Base-by-base conservation (phyloP, 306 rosid species). In the Cicer bijugum region DNA sequence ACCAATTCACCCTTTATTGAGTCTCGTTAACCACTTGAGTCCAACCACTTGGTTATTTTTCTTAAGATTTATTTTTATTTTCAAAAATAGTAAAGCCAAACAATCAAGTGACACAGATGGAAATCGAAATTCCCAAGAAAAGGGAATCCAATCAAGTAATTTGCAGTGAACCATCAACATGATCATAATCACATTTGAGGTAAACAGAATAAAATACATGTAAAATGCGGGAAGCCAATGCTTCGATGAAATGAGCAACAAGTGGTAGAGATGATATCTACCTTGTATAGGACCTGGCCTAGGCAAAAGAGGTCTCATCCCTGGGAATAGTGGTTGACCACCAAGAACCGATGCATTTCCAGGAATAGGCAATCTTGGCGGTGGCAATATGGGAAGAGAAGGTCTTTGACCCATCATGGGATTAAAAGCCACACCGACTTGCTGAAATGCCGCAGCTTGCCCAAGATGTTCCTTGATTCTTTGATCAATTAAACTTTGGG, bases 391-490 rank as follows among this genome's bases (percentile, higher is more conserved):
- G 46, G 97, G 96, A 52, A 92, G 92, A 71, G 89, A 80, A 59
- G 83, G 99, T 75, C 94, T 83, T 39, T 51, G 74, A 51, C 9
- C 74, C 74, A 91, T 48, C 62, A 95, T 64, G 78, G 89, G 96
- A 85, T 90, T 94, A 75, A 81, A 95, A 47, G 96, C 96, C 6
- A 85, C 96, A 14, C 97, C 97, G 76, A 90, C 96, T 82, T 91
- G 91, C 82, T 90, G 96, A 79, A 82, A 95, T 6, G 92, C 97
- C 9, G 96, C 93, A 76, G 96, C 75, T 83, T 95, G 97, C 19
- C 97, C 99, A 20, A 95, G 96, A 86, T 91, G 97, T 69, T 95
- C 97, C 82, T 95, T 95, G 83, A 95, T 91, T 87, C 97, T 84
- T 70, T 91, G 99, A 70, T 95, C 99, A 70, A 95, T 87, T 80